These are phyloP conservation scores for Bolboschoenus planiculmis DNA, from an alignment of 176 grass and related monocot genomes.

Conservation along the genomic window DNA sequence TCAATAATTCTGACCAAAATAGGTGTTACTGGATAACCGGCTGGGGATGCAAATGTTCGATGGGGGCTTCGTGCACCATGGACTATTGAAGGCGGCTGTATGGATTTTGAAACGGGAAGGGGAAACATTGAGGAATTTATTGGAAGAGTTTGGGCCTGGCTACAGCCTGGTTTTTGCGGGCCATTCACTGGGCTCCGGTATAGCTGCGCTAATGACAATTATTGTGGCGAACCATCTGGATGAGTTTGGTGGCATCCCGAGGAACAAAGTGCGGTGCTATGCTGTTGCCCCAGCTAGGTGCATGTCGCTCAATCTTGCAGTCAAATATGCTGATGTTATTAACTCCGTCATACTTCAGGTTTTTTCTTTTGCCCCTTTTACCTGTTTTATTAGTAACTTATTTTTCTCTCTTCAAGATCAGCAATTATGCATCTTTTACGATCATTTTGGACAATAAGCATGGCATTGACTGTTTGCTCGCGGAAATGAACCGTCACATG, in stretches of 20 bases:
- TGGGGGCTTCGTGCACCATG: constrained; percentile 86
- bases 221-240: constrained; percentile 67
- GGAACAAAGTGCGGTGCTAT: constrained; percentile 62
- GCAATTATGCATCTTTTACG: neutral
- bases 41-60: constrained; percentile 94
- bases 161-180: constrained; percentile 75
- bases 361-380: neutral
- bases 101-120: constrained; percentile 69
- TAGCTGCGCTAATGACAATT: constrained; percentile 76
- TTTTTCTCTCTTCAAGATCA: neutral
- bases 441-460: neutral
- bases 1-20: neutral
- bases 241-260: constrained; percentile 50
- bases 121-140: constrained; percentile 35
- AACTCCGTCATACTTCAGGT: constrained; percentile 91
- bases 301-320: constrained; percentile 97
- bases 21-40: constrained; percentile 87
- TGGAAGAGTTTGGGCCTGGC: constrained; percentile 30
- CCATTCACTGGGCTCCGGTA: constrained; percentile 91
- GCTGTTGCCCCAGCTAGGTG: constrained; percentile 75
- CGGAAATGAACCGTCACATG: neutral
- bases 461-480: neutral
- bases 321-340: constrained; percentile 96
- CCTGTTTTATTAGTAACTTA: neutral
- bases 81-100: constrained; percentile 63